Base-by-base conservation (phyloP, 2,329 filamentous ascomycete genomes). In the Fusarium liriodendri region DNA sequence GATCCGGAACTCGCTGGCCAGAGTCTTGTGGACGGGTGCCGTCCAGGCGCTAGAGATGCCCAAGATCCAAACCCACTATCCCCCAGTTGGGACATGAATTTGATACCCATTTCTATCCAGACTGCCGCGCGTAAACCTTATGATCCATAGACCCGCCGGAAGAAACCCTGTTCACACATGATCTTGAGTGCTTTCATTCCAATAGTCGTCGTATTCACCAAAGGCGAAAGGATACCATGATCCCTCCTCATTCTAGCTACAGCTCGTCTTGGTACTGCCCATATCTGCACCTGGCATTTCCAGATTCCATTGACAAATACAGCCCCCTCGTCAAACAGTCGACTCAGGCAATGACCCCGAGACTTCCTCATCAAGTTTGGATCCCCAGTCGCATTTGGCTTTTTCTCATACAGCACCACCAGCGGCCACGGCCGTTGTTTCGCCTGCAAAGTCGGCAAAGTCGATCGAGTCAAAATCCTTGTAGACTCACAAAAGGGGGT, bases 141-240 rank as follows among this genome's bases (percentile, higher is more conserved):
- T 62, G 64, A 60, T 58, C 66, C 29, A 25, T 62, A 64, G 73
- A 67, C 71, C 60, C 63, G 25, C 45, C 54, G 20, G 27, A 35
- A 52, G 61, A 42, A 59, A 59, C 20, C 38, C 37, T 33, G 37
- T 47, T 64, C 25, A 62, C 60, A 64, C 37, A 50, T n/a, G 18
- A 63, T 35, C n/a, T 35, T 2, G 4, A 10, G 5, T 35, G 52
- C 33, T 25, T 71, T 75, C 75, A 76, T 78, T 78, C 75, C 77
- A 78, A 74, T 78, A 78, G 66, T 76, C 65, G 64, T 78, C 59
- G 45, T 76, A 74, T 77, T 78, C 62, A 78, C 74, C 67, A 77
- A 32, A 62, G 50, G 61, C 29, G 22, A 71, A 75, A 58, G 65
- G 57, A 71, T 73, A 55, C 65, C 60, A 20, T 69, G 33, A 54